Percentiles rank a stretch among this genome's conserved stretches.
phyloP scores from a whole-genome alignment of 768 basidiomycete species.

The Boletus pseudo-olivaceus region DNA sequence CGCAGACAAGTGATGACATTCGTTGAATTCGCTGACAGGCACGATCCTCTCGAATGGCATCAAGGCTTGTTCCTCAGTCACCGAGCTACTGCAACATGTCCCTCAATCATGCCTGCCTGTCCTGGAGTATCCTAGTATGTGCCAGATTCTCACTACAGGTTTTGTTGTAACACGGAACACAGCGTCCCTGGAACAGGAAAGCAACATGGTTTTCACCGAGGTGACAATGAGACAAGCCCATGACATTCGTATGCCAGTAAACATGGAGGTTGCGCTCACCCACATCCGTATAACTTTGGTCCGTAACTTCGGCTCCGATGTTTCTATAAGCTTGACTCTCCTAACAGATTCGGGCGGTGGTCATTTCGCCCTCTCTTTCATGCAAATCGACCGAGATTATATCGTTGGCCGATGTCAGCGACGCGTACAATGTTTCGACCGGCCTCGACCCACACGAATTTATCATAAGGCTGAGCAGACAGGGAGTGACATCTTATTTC shows the following conservation, averaged over 20 bases:
- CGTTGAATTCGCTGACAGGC: conserved; percentile 33
- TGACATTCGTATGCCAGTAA: conserved; percentile 69
- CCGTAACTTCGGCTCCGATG: conserved; percentile 21
- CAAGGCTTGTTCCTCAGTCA: conserved; percentile 59
- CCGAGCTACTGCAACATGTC: conserved; percentile 56
- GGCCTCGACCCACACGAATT: conserved; percentile 78
- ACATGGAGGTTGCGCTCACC: conserved; percentile 60
- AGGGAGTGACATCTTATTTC: conserved; percentile 73
- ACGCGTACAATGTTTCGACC: conserved; percentile 78
- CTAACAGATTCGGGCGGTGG: conserved; percentile 61
- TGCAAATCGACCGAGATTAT: conserved; percentile 84
- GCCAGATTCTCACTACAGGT: background rate
- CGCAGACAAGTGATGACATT: background rate
- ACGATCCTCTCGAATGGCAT: conserved; percentile 49
- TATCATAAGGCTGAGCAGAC: conserved; percentile 69
- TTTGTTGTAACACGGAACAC: conserved; percentile 11
- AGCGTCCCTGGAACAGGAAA: conserved; percentile 66
- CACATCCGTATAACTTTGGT: conserved; percentile 79
- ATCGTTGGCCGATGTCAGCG: conserved; percentile 75
- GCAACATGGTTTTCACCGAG: conserved; percentile 48
- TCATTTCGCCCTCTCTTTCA: conserved; percentile 62
- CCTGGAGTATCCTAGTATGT: conserved; percentile 56
- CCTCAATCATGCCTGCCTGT: conserved; percentile 44
- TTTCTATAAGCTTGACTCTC: conserved; percentile 3
- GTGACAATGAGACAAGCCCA: conserved; percentile 65